Base-by-base conservation (phyloP, 2,329 filamentous ascomycete species). In the Cladosporium oxysporum region DNA sequence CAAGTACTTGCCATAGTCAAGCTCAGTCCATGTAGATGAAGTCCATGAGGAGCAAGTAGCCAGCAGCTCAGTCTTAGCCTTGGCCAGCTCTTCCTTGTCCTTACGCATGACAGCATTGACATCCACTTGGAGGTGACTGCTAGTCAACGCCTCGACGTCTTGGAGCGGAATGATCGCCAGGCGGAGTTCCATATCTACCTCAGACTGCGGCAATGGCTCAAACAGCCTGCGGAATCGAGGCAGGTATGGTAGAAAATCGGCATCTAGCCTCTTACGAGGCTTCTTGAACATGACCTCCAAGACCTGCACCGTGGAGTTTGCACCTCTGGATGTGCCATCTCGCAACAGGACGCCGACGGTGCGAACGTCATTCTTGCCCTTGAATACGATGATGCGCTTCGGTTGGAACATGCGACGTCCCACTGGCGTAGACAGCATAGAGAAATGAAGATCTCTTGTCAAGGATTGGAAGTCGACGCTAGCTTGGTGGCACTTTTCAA, bases 161-260 rank as follows among this genome's bases (percentile, higher is more conserved):
- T 83, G 84, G 6, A 98, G 79, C 0, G 90, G 88, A 7, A 98
- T 86, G 64, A 90, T 88, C 5, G 85, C 80, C 1, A 87, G 85
- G 76, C 90, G 91, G 12, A 89, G 83, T 12, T 85, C 85, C 75
- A 96, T 87, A 23, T 92, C 86, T 66, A 84, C 85, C 71, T 87
- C 88, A 18, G 81, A 83, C 62, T 88, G 86, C 1, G 92, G 90
- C 0, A 96, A 77, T 14, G 85, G 82, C 12, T 88, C 85, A 70
- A 96, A 87, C 55, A 89, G 82, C 50, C 83, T 83, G 16, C 91
- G 85, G 76, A 95, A 92, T 0, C 81, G 80, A 5, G 90, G 86
- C 2, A 96, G 79, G 74, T 93, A 98, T 0, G 95, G 93, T 12
- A 99, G 82, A 41, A 96, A 83, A 74, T 98, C 94, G n/a, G 89